phyloP scores from a whole-genome alignment of 73 alveolate species.

The Diophrys sp. region DNA sequence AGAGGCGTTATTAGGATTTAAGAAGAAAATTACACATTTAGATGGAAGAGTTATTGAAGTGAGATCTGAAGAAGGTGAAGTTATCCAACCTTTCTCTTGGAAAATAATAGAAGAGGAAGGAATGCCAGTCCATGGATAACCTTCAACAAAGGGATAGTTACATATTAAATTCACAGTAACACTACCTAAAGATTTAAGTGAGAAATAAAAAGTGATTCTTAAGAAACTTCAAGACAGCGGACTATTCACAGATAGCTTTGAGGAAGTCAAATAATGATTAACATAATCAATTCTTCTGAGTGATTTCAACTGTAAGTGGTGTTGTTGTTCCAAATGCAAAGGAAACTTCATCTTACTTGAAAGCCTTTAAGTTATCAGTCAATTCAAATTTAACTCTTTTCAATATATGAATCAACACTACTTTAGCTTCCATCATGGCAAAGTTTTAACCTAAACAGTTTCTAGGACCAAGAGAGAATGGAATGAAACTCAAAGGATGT shows the following conservation, averaged over 20 bases:
- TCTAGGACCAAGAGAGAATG: conserved; percentile 9
- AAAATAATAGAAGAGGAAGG: conserved; percentile 93
- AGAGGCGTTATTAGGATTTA: conserved; percentile 95
- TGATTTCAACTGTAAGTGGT: too few relatives aligned
- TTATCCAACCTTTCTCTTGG: conserved; percentile 87
- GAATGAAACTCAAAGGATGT: neutral
- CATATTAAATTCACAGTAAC: conserved; percentile 79
- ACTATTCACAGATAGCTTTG: too few relatives aligned
- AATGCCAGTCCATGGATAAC: conserved; percentile 90
- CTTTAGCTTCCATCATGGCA: conserved; percentile 4
- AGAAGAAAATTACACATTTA: conserved; percentile 87
- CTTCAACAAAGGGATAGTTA: conserved; percentile 90
- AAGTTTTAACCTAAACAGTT: conserved; percentile 17
- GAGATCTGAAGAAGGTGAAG: conserved; percentile 65
- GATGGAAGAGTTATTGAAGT: conserved; percentile 91
- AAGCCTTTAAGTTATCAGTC: neutral
- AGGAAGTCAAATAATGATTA: too few relatives aligned
- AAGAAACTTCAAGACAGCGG: conserved; percentile 25
- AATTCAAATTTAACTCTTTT: neutral
- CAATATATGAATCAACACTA: neutral
- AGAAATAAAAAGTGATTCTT: conserved; percentile 71
- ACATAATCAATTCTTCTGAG: too few relatives aligned
- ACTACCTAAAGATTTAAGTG: conserved; percentile 79
- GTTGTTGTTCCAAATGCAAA: neutral
- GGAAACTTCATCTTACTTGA: neutral